Evolutionary conservation across 257 asterid genomes (phyloP), one percentile per base, ranked within the genome.

Genomic region (Petrea volubilis): DNA sequence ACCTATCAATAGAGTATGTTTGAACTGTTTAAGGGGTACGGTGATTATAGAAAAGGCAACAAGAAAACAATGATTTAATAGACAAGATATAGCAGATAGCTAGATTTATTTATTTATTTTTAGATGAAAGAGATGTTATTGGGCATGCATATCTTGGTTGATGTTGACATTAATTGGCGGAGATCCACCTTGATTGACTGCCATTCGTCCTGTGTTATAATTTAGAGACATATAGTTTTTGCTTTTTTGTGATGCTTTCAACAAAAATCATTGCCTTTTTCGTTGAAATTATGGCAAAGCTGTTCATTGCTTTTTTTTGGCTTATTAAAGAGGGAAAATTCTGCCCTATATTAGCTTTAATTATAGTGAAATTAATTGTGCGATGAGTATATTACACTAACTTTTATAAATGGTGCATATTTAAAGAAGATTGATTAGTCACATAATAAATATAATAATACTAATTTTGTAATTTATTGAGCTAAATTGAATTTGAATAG

Each of bases 121-220:
- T 6, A 57, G 24, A 13, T 28, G 41, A 14, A 28, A 14, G 41
- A 6, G 63, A 57, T 57, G 43, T 57, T 14, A 57, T 14, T 57
- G 34, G 8, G 7, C 60, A 53, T 53, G 27, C 27, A 52, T 33
- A 7, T 21, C 21, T 52, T 52, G 33, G 7, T 52, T 23, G 36
- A 55, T 25, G 36, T 51, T 1, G 62, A 56, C 62, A 28, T 15
- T 13, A 25, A 56, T 25, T 28, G 38, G 62, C 1, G 61, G 38
- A 13, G 34, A 53, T 33, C 62, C 62, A 56, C 62, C 62, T 25
- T 56, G 62, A 56, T 56, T 56, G 62, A 56, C 62, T 56, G 14
- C 62, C 62, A 29, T 57, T 57, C 14, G 40, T 15, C 63, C 27
- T 57, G 63, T 29, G 5, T 29, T 31, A 8, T 7, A 15, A 55